These are phyloP conservation scores for Linum usitatissimum DNA, from an alignment of 345 rosid species.

Conservation along the genomic window DNA sequence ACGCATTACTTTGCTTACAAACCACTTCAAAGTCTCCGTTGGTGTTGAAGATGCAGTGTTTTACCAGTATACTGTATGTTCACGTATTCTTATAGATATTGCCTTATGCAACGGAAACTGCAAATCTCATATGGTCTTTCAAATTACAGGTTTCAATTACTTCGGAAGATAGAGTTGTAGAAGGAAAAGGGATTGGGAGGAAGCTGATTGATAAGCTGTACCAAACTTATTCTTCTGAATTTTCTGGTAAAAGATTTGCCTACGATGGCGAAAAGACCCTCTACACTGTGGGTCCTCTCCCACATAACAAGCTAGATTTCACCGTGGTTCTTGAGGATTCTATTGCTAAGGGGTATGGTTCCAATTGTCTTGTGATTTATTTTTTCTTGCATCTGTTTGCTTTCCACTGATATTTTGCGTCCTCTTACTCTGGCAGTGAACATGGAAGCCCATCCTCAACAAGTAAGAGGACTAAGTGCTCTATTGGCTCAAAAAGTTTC, in stretches of 20 bases:
- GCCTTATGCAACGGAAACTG: constrained; percentile 4
- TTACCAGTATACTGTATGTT: constrained; percentile 70
- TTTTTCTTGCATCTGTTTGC: neutral
- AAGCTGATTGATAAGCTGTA: constrained; percentile 57
- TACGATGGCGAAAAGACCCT: constrained; percentile 75
- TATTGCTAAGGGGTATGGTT: constrained; percentile 37
- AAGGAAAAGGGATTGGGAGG: constrained; percentile 61
- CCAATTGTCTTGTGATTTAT: neutral
- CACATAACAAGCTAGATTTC: constrained; percentile 48
- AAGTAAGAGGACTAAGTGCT: constrained; percentile 50
- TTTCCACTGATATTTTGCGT: constrained; percentile 12
- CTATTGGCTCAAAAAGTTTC: constrained; percentile 43
- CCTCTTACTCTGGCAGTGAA: constrained; percentile 17
- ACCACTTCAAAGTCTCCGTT: constrained; percentile 62
- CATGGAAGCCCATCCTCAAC: constrained; percentile 25
- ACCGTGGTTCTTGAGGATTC: constrained; percentile 57
- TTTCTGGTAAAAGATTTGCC: constrained; percentile 48
- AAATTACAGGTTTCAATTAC: constrained; percentile 53
- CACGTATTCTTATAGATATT: neutral
- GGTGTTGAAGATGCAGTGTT: constrained; percentile 45
- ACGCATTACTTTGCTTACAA: constrained; percentile 40
- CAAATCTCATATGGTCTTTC: constrained; percentile 5
- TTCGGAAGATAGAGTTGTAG: constrained; percentile 43
- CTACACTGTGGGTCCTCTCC: constrained; percentile 74
- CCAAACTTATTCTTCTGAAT: constrained; percentile 54